Evolutionary conservation across 2,329 filamentous ascomycete species (phyloP).

Genomic region (Coniosporium tulheliwenetii): DNA sequence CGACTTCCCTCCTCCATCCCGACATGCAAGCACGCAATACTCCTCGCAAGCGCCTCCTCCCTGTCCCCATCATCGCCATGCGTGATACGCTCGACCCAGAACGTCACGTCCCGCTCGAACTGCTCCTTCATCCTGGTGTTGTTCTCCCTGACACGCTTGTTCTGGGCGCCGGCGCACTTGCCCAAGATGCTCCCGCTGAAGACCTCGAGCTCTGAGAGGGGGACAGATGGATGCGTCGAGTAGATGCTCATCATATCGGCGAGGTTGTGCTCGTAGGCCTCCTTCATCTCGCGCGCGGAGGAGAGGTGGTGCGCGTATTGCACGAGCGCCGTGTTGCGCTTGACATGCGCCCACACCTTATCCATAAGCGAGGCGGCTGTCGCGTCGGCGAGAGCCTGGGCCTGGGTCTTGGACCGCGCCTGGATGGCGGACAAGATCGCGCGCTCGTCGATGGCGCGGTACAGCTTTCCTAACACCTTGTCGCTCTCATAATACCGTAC

Average conservation of each 20-base stretch:
- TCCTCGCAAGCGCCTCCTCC: conserved; percentile 29
- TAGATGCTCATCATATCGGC: conserved; percentile 30
- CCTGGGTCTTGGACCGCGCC: conserved; percentile 5
- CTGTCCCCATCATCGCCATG: conserved; percentile 20
- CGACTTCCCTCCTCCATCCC: conserved; percentile 19
- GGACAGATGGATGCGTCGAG: conserved; percentile 20
- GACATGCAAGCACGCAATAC: conserved; percentile 34
- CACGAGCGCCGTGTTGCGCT: conserved; percentile 14
- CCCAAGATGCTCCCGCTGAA: conserved; percentile 43
- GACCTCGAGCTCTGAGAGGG: conserved; percentile 36
- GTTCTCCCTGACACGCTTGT: conserved; percentile 16
- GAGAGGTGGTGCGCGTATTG: conserved; percentile 23
- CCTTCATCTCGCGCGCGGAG: conserved; percentile 24
- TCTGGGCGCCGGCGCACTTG: conserved; percentile 20
- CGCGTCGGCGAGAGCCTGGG: conserved; percentile 5
- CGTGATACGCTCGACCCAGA: conserved; percentile 27
- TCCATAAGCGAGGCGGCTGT: conserved; percentile 9
- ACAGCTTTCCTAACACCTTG: conserved; percentile 55
- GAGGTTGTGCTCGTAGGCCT: conserved; percentile 38
- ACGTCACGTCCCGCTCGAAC: conserved; percentile 24
- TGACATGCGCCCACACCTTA: conserved; percentile 23
- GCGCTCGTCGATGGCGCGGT: conserved; percentile 56
- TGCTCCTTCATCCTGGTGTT: conserved; percentile 22
- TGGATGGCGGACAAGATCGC: conserved; percentile 42
- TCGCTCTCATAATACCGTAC: conserved; percentile 49